Evolutionary conservation across 2,329 filamentous ascomycete species (phyloP), one percentile per base, ranked within the genome.

Genomic region (Sporothrix protearum): DNA sequence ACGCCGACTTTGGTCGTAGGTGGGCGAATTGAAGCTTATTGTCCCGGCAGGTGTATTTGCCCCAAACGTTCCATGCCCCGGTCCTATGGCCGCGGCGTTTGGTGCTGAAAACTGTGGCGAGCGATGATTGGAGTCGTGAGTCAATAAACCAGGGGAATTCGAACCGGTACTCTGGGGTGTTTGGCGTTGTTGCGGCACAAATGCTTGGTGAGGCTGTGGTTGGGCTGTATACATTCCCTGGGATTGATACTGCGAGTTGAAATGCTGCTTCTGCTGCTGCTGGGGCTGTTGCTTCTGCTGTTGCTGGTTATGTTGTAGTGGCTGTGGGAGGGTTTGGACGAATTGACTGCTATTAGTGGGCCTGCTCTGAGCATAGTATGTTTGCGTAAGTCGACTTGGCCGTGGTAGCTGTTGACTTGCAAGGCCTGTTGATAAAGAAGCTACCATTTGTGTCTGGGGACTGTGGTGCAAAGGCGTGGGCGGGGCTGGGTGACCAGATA

Each of bases 331-430:
- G 64, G 64, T 42, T 51, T 71, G 74, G 9, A 67, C 57, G 28
- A 74, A 73, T 2, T 66, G 71, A 28, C 28, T 22, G 12, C n/a
- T 68, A 6, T 59, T 47, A 14, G 36, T 33, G 6, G 69, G 9
- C 7, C 72, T 42, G 30, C 22, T 70, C 12, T 61, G 61, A 0
- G 73, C 39, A 57, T 73, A 75, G 12, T 71, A 73, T 22, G 74
- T 22, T 49, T 73, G 73, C 1, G 71, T 49, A 25, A 69, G 49
- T 36, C 71, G 72, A 45, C 28, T 73, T 1, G 73, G 72, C 3
- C 71, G 74, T 0, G 73, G 73, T 3, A 76, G 72, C 47, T 77
- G 75, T 39, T 77, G 77, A n/a, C 73, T 22, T 5, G 73, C n/a
- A 9, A 76, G 63, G 28, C 69, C 64, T 12, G 74, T 55, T 0